Percentiles rank a stretch among this genome's conserved stretches.
Evolutionary conservation across 2,329 filamentous ascomycete genomes (phyloP).

Genomic region (Paraconiothyrium sp.): DNA sequence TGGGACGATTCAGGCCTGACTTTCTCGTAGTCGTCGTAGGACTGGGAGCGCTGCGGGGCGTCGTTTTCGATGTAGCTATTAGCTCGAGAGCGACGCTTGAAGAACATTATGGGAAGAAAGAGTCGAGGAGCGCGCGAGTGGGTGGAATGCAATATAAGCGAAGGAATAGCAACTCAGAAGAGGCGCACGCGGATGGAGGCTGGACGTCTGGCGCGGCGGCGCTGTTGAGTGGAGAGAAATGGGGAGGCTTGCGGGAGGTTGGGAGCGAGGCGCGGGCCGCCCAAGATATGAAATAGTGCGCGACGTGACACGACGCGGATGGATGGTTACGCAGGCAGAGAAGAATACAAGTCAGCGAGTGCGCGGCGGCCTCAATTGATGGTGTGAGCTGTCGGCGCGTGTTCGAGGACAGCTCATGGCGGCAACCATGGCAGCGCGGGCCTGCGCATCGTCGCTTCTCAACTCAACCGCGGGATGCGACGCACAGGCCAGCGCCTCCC

Average conservation of each 20-base stretch:
- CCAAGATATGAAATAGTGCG: constrained; percentile 8
- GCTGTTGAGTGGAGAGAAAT: constrained; percentile 17
- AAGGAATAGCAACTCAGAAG: neutral
- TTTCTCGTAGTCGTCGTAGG: constrained; percentile 53
- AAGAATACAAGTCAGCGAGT: constrained; percentile 9
- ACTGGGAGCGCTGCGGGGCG: constrained; percentile 51
- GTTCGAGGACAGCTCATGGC: constrained; percentile 7
- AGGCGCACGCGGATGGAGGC: constrained; percentile 3
- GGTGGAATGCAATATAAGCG: constrained; percentile 15
- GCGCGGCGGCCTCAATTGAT: constrained; percentile 4
- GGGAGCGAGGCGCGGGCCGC: constrained; percentile 5
- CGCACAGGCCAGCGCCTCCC: constrained; percentile 4
- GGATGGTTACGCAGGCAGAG: constrained; percentile 1
- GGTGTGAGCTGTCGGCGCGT: constrained; percentile 6
- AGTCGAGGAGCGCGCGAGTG: constrained; percentile 11
- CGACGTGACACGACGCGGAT: constrained; percentile 8
- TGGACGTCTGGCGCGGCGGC: neutral
- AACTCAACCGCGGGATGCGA: constrained; percentile 5
- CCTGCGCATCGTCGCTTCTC: neutral
- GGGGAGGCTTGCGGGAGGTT: constrained; percentile 15
- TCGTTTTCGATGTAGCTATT: constrained; percentile 61
- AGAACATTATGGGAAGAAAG: constrained; percentile 54
- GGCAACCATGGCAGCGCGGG: neutral
- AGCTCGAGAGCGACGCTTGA: constrained; percentile 59
- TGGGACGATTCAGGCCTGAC: constrained; percentile 48